Evolutionary conservation across 2,329 filamentous ascomycete genomes (phyloP).

Genomic region (Fusarium sp.): DNA sequence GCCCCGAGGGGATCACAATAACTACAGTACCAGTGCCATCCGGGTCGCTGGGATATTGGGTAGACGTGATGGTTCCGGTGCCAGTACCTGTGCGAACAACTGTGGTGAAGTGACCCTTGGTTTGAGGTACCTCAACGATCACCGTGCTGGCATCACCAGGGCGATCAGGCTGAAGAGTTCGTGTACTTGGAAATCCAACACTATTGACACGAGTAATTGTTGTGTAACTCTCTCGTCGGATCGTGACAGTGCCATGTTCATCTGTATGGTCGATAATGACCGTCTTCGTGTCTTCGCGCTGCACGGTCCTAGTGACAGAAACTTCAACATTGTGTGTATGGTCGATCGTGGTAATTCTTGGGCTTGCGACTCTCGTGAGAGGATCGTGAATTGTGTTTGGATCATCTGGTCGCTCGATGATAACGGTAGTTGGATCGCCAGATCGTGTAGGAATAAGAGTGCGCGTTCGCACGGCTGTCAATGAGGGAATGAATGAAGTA

Average conservation of each 20-base stretch:
- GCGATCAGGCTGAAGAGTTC: neutral
- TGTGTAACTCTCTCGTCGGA: neutral
- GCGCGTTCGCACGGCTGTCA: neutral
- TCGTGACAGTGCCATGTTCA: neutral
- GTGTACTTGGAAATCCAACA: neutral
- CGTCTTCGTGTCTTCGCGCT: neutral
- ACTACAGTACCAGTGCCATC: neutral
- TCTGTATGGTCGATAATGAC: neutral
- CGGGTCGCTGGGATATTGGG: neutral
- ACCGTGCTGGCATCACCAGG: neutral
- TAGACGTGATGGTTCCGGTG: neutral
- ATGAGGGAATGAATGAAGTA: conserved; percentile 5
- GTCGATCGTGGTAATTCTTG: neutral
- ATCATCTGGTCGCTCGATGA: conserved; percentile 3
- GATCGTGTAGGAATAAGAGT: neutral
- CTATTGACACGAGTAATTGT: neutral
- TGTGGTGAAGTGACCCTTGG: neutral
- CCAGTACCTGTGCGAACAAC: fast-evolving
- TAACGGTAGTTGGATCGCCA: neutral
- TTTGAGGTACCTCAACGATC: neutral
- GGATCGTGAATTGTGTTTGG: neutral
- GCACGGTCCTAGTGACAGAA: neutral
- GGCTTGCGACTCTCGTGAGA: neutral
- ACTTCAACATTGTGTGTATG: neutral
- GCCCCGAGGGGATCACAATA: neutral